Percentiles rank a stretch among this genome's conserved stretches.
Evolutionary conservation across 768 basidiomycete genomes (phyloP).

Genomic region (Psilocybe tampanensis): DNA sequence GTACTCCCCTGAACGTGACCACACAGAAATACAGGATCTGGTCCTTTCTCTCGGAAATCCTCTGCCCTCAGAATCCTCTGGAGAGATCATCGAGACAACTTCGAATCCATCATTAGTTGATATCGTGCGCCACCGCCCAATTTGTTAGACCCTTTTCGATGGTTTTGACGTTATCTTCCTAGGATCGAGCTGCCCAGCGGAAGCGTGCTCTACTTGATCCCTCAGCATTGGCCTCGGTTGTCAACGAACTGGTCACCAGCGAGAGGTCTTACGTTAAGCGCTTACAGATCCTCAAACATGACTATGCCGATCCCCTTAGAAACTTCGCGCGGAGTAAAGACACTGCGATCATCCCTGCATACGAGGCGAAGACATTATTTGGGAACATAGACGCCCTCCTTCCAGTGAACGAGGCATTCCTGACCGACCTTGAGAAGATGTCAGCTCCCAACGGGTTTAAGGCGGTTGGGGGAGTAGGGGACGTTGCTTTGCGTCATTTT

Average conservation of each 20-base stretch:
- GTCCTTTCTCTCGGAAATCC: slow-evolving; percentile 77
- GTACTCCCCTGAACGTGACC: slow-evolving; percentile 12
- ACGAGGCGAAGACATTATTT: slow-evolving; percentile 92
- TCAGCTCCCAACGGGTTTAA: slow-evolving; percentile 56
- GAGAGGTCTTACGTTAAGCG: slow-evolving; percentile 89
- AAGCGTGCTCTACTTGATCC: slow-evolving; percentile 67
- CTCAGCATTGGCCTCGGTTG: slow-evolving; percentile 68
- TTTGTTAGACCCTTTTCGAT: neutral
- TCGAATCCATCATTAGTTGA: slow-evolving; percentile 39
- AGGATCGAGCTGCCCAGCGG: slow-evolving; percentile 46
- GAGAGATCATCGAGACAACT: slow-evolving; percentile 46
- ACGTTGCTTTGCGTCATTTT: slow-evolving; percentile 86
- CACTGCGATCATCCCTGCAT: slow-evolving; percentile 84
- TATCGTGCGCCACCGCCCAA: slow-evolving; percentile 39
- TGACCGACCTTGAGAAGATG: slow-evolving; percentile 83
- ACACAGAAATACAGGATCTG: slow-evolving; percentile 74
- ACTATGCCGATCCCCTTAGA: slow-evolving; percentile 91
- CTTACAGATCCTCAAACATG: slow-evolving; percentile 77
- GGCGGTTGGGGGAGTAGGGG: slow-evolving; percentile 71
- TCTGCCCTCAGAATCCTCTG: slow-evolving; percentile 53
- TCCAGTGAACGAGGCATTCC: slow-evolving; percentile 87
- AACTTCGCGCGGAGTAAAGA: slow-evolving; percentile 83
- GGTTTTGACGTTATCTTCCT: neutral
- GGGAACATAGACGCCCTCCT: slow-evolving; percentile 91
- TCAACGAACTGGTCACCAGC: slow-evolving; percentile 87